Evolutionary conservation across 23 red algal species (phyloP).

Genomic region (Rhodosorus marinus): DNA sequence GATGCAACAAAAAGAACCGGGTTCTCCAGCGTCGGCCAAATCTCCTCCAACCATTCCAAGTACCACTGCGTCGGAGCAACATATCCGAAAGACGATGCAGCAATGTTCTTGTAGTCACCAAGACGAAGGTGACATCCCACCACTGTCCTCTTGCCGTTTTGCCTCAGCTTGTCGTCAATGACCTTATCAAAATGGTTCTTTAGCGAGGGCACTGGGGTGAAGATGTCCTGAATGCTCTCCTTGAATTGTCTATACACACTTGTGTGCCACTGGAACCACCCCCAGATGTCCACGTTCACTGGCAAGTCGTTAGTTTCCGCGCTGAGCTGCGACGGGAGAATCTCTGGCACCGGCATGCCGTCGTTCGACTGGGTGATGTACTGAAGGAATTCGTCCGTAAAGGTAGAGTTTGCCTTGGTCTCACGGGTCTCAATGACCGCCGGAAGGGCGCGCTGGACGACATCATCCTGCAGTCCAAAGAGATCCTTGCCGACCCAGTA

Average conservation of each 20-base stretch:
- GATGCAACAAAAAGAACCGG: constrained; percentile 92
- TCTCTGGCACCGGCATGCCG: constrained; percentile 27
- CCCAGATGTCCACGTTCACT: constrained; percentile 80
- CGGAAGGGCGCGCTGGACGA: constrained; percentile 41
- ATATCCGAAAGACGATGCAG: constrained; percentile 90
- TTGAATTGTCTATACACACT: constrained; percentile 55
- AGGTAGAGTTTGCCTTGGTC: constrained; percentile 87
- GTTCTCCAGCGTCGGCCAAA: constrained; percentile 87
- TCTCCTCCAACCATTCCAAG: constrained; percentile 72
- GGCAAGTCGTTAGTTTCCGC: not conserved
- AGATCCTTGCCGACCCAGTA: constrained; percentile 58
- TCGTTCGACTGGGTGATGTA: constrained; percentile 65
- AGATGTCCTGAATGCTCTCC: constrained; percentile 27
- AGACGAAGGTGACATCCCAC: constrained; percentile 87
- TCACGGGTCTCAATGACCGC: constrained; percentile 55
- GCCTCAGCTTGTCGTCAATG: constrained; percentile 16
- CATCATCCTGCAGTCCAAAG: constrained; percentile 41
- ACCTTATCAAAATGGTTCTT: constrained; percentile 16
- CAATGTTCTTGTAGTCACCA: constrained; percentile 98
- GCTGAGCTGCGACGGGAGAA: constrained; percentile 8
- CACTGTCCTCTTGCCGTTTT: constrained; percentile 31
- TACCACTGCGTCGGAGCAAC: constrained; percentile 93
- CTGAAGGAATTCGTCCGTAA: constrained; percentile 77
- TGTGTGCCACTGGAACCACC: constrained; percentile 99
- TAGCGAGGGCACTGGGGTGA: constrained; percentile 35